Conservation (phyloP, 1,284 basidiomycete species). For the Sparassis latifolia region DNA sequence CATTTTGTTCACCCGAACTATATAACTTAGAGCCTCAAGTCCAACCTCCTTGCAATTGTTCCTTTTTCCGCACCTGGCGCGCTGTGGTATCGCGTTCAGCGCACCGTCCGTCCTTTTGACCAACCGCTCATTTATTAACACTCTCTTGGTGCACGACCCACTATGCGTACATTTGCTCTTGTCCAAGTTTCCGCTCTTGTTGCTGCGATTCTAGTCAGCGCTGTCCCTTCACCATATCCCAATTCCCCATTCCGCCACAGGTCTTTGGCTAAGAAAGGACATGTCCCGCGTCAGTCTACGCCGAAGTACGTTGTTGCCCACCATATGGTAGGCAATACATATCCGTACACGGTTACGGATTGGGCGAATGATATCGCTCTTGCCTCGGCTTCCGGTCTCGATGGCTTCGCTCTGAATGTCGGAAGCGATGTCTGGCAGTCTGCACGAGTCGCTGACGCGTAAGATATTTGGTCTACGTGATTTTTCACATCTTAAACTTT, state of each 20-base stretch:
- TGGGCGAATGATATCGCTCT: slow-evolving; percentile 54
- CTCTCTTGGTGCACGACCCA: background rate
- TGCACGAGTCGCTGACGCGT: slow-evolving; percentile 61
- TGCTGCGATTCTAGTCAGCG: background rate
- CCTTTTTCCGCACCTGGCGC: background rate
- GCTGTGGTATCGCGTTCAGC: background rate
- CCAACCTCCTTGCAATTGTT: background rate
- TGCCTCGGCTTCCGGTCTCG: slow-evolving; percentile 54
- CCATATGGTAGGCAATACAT: slow-evolving; percentile 65
- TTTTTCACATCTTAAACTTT: background rate
- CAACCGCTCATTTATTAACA: background rate
- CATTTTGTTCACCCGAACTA: too few relatives aligned
- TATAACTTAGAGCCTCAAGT: too few relatives aligned
- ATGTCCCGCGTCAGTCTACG: slow-evolving; percentile 2
- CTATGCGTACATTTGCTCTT: slow-evolving; percentile 3
- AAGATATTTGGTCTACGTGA: slow-evolving; percentile 18
- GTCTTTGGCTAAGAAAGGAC: background rate
- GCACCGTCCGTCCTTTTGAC: background rate
- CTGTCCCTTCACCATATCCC: background rate
- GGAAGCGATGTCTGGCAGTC: slow-evolving; percentile 65
- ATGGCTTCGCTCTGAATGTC: slow-evolving; percentile 64
- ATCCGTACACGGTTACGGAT: slow-evolving; percentile 50
- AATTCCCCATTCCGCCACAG: slow-evolving; percentile 3
- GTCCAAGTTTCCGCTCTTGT: background rate
- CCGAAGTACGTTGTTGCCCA: slow-evolving; percentile 57